Base-by-base conservation (phyloP, 805 yeast species). In the Suhomyces vadensis region DNA sequence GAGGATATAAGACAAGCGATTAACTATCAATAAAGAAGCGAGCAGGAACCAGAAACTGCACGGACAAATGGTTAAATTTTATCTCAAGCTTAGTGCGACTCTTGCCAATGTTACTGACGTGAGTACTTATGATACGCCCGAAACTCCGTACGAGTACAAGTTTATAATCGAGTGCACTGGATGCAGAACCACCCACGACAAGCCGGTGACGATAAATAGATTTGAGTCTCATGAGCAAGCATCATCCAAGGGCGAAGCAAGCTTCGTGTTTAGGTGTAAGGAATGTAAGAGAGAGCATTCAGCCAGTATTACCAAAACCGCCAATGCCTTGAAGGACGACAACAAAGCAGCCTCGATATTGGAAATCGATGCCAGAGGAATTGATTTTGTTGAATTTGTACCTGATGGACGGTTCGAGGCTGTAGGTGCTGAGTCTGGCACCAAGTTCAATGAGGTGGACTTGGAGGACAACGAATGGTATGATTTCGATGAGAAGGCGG, bases 401-500 rank as follows among this genome's bases (percentile, higher is more conserved):
- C 87, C 95, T 2, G 77, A 74, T 26, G 94, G 92, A 0, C 63
- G 60, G 35, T 85, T 85, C 60, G 54, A 60, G 23, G 82, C 85
- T 43, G 66, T 58, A 31, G 86, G 87, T 9, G 71, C 65, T 5
- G 82, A 78, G 10, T 61, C 78, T 2, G 63, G 67, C 9, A 71
- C 85, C 7, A 63, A 60, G 42, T 87, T 86, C 56, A 57, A 58
- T 5, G 87, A 85, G 22, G 77, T 89, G 20, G 94, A 85, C 44
- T 68, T 90, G 22, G 77, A 73, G 27, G 96, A 87, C 20, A 82
- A 79, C 42, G 98, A 94, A 60, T 91, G 96, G 91, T 94, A 83
- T 60, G 99, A 94, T 56, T 94, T 91, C 59, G 98, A 94, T 61
- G 98, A 94, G 44, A 79, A 82, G 52, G 83, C 85, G 6, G 78